A percentile compares a stretch with the other conserved stretches of the same genome.
These are phyloP conservation scores for Teratosphaeria epicoccoides DNA, from an alignment of 2,329 filamentous ascomycete species.

Conservation along the genomic window DNA sequence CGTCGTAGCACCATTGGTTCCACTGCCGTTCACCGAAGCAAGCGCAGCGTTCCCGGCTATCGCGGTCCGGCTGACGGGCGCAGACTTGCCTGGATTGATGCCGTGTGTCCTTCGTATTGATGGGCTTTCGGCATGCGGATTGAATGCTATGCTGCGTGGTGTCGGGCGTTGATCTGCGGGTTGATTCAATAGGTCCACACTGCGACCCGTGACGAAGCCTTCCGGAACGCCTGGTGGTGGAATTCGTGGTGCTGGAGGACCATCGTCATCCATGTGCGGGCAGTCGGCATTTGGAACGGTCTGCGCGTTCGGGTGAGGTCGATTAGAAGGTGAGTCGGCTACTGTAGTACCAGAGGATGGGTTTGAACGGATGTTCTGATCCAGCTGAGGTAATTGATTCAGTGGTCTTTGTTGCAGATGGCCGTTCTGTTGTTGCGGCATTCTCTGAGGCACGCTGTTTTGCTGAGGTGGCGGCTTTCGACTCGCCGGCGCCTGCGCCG, in stretches of 20 bases:
- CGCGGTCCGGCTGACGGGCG: conserved; percentile 51
- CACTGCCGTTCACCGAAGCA: conserved; percentile 4
- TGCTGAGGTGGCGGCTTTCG: conserved; percentile 21
- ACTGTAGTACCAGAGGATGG: conserved; percentile 20
- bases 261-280: conserved; percentile 8
- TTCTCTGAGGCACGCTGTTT: conserved; percentile 4
- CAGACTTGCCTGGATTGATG: conserved; percentile 68
- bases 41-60: conserved; percentile 5
- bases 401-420: conserved; percentile 11
- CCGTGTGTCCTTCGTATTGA: conserved; percentile 84
- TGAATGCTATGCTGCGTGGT: conserved; percentile 28
- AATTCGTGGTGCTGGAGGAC: conserved; percentile 12
- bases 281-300: conserved; percentile 2
- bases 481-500: conserved; percentile 11
- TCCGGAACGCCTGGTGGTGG: conserved; percentile 26
- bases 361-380: conserved; percentile 15
- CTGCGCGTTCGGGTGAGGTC: conserved; percentile 12
- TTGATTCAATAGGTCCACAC: conserved; percentile 31
- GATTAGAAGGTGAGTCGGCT: conserved; percentile 18
- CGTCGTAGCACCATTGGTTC: conserved; percentile 10
- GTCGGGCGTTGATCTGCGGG: conserved; percentile 24
- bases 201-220: conserved; percentile 38
- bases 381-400: conserved; percentile 9
- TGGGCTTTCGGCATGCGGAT: conserved; percentile 46
- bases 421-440: conserved; percentile 2